These are phyloP conservation scores for Ganoderma lingzhi DNA, from an alignment of 1,284 basidiomycete genomes.

Conservation along the genomic window DNA sequence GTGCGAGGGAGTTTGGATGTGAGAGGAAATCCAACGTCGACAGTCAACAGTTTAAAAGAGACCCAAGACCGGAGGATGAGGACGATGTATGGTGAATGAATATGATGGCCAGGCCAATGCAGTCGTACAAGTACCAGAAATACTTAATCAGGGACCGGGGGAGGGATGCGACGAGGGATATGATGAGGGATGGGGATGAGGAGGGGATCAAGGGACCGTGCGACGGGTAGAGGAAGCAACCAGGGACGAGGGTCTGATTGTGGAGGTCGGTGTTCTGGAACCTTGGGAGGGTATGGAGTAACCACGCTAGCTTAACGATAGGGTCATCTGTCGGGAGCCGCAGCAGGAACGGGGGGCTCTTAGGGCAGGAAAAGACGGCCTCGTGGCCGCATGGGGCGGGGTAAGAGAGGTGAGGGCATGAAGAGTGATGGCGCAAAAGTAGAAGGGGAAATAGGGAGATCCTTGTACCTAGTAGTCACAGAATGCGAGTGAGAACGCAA, in stretches of 20 bases:
- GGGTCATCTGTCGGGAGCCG: not conserved
- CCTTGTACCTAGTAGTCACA: slow-evolving; percentile 28
- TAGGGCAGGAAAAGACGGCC: not conserved
- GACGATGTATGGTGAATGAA: not conserved
- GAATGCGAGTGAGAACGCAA: slow-evolving; percentile 22
- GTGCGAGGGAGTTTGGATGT: not conserved
- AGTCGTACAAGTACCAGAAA: slow-evolving; percentile 10
- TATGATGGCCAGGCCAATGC: not conserved
- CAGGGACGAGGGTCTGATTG: slow-evolving; percentile 2
- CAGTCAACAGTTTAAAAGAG: slow-evolving; percentile 1
- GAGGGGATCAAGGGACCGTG: not conserved
- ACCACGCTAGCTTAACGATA: slow-evolving; percentile 1
- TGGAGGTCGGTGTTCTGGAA: not conserved
- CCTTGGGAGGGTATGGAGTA: not conserved
- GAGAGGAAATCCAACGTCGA: slow-evolving; percentile 1
- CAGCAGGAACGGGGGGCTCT: not conserved
- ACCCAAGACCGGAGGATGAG: not conserved
- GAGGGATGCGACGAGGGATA: not conserved
- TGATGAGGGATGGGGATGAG: not conserved
- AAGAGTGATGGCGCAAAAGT: not conserved
- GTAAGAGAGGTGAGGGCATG: not conserved
- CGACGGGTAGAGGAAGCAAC: not conserved
- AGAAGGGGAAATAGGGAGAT: slow-evolving; percentile 3
- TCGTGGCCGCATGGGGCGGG: not conserved
- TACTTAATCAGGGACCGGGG: not conserved